Base-by-base conservation (phyloP, 1,284 basidiomycete genomes). In the Pyrrhoderma noxium region DNA sequence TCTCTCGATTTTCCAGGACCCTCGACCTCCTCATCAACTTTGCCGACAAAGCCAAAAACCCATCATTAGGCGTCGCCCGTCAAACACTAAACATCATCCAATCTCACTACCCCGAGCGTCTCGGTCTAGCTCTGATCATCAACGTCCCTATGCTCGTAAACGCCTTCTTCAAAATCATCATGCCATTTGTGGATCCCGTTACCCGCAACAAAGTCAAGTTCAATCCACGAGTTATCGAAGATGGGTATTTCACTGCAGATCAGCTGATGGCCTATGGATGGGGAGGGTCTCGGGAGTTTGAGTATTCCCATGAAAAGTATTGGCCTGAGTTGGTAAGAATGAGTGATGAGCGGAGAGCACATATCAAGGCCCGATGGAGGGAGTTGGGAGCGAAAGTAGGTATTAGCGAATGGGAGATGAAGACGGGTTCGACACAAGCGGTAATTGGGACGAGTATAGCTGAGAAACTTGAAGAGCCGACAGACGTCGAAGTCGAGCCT, bases 61-160 rank as follows among this genome's bases (percentile, higher is more conserved):
- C 91, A 0, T 81, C 86, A 1, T 64, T 93, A 25, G 60, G 70
- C 16, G 81, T 77, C 1, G 70, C 85, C 1, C 74, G 83, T 23
- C 51, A 67, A 41, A 77, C 89, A 14, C 73, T 92, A 40, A 72
- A 77, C 65, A 89, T 93, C 58, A 71, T 94, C 22, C 91, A 94
- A 65, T 79, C 84, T 56, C 92, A 95, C 64, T 93, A 96, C 62
- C 90, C 91, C 0, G 93, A 95, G 69, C 80, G 91, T n/a, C 79
- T 97, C 34, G 92, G 91, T n/a, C 73, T 81, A 21, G 82, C 90
- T 1, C 69, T 93, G 42, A 82, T 95, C 58, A 74, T 87, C 55
- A 91, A 94, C 62, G 80, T 93, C 44, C 93, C 93, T 19, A 90
- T 77, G 69, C 67, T 90, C 58, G 68, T 93, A 56, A 82, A 82